These are phyloP conservation scores for Nicotiana benthamiana DNA, from an alignment of 257 asterid species.

Conservation along the genomic window DNA sequence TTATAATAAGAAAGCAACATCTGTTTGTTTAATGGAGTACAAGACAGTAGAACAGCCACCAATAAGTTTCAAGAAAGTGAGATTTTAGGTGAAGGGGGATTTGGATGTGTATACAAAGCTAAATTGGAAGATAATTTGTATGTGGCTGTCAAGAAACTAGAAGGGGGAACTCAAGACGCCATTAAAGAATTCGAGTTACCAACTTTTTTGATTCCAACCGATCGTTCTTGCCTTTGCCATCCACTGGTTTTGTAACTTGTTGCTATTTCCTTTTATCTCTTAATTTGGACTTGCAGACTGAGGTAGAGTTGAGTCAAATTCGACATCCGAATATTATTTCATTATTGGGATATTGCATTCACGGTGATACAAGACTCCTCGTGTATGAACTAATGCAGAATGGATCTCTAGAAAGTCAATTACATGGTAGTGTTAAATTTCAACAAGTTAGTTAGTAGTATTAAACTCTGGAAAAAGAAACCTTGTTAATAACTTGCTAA, in stretches of 20 bases:
- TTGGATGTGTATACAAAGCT: constrained; percentile 65
- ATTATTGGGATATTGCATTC: constrained; percentile 53
- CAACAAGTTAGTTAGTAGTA: background rate
- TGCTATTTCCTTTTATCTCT: background rate
- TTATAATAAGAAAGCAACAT: constrained; percentile 16
- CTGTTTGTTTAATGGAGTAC: constrained; percentile 40
- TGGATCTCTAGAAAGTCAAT: constrained; percentile 65
- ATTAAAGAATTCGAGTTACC: constrained; percentile 55
- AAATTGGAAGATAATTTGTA: constrained; percentile 34
- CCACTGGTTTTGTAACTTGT: background rate
- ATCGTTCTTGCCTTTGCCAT: no score
- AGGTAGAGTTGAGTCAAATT: constrained; percentile 55
- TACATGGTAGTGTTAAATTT: constrained; percentile 58
- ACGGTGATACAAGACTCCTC: constrained; percentile 53
- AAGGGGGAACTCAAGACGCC: constrained; percentile 30
- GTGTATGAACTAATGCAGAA: constrained; percentile 56
- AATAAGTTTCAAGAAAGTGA: constrained; percentile 37
- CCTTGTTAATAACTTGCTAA: no score
- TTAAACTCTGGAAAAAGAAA: background rate
- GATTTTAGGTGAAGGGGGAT: constrained; percentile 61
- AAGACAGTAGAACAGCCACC: constrained; percentile 50
- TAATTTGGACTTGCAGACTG: constrained; percentile 44
- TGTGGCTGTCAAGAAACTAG: constrained; percentile 63
- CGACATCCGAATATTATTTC: constrained; percentile 61
- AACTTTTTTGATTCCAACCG: background rate